A percentile compares a stretch with the other conserved stretches of the same genome.
phyloP scores from a whole-genome alignment of 1,284 basidiomycete genomes.

The Cutaneotrichosporon sp. region DNA sequence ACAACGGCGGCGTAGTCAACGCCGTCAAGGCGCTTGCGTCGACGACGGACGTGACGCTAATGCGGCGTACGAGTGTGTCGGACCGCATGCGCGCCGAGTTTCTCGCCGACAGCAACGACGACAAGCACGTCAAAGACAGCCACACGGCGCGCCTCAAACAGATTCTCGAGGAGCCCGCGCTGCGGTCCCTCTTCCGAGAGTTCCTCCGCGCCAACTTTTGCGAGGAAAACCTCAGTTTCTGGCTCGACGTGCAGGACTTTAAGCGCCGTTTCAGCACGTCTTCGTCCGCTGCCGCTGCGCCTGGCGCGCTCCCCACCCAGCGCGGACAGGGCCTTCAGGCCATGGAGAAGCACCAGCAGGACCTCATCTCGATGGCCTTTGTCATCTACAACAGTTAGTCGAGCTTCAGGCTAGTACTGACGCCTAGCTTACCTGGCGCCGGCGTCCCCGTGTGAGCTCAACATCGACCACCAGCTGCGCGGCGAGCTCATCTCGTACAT shows the following conservation, averaged over 20 bases:
- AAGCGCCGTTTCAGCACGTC: conserved; percentile 93
- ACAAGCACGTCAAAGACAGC: conserved; percentile 59
- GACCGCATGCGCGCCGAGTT: conserved; percentile 58
- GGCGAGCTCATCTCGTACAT: conserved; percentile 91
- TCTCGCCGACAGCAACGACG: conserved; percentile 12
- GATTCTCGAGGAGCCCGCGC: conserved; percentile 87
- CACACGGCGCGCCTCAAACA: conserved; percentile 85
- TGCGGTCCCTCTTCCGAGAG: conserved; percentile 86
- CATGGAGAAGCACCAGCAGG: conserved; percentile 96
- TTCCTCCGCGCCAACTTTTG: conserved; percentile 92
- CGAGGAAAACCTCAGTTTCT: conserved; percentile 96
- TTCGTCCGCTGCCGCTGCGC: conserved; percentile 74
- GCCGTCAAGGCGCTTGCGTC: conserved; percentile 23
- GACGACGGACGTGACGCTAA: conserved; percentile 60
- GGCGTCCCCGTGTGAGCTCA: conserved; percentile 89
- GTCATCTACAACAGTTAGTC: conserved; percentile 59
- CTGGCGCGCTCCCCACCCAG: conserved; percentile 50
- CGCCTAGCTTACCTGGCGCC: conserved; percentile 85
- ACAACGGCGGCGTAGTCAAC: neutral
- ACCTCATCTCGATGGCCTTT: conserved; percentile 88
- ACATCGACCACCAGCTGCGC: conserved; percentile 94
- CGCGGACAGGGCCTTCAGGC: conserved; percentile 61
- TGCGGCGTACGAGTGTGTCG: conserved; percentile 69
- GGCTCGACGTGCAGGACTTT: conserved; percentile 95
- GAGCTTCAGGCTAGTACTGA: neutral